Evolutionary conservation across 305 asterid genomes (phyloP).

Genomic region (Fraxinus platypoda): DNA sequence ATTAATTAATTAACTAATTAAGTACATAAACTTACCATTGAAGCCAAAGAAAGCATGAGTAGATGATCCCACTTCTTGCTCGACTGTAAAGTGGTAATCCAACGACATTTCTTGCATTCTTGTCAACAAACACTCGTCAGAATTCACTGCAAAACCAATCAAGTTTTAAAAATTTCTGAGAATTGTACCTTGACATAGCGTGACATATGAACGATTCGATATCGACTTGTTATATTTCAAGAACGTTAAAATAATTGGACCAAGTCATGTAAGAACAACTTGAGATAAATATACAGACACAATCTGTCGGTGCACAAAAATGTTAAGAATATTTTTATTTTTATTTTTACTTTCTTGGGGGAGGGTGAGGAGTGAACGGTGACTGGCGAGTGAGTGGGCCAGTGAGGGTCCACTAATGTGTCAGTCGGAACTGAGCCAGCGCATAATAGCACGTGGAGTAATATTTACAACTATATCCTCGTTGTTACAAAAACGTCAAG

Average conservation of each 20-base stretch:
- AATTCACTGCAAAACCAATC: constrained; percentile 57
- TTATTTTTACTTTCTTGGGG: not conserved
- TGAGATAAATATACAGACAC: not conserved
- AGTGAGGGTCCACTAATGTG: constrained; percentile 27
- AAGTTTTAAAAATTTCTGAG: not conserved
- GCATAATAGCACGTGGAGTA: constrained; percentile 46
- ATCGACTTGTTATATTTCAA: not conserved
- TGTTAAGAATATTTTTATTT: not conserved
- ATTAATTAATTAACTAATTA: not conserved
- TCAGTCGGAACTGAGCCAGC: constrained; percentile 22
- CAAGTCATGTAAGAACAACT: constrained; percentile 26
- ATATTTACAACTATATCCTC: constrained; percentile 34
- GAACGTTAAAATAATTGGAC: not conserved
- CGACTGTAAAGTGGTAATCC: constrained; percentile 88
- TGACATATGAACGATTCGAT: not conserved
- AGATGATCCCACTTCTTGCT: constrained; percentile 96
- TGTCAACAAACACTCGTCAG: constrained; percentile 81
- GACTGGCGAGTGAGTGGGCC: constrained; percentile 1
- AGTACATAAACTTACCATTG: constrained; percentile 50
- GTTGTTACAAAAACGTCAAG: not conserved
- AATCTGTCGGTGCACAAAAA: constrained; percentile 45
- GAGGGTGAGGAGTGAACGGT: not conserved
- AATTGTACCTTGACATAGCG: not conserved
- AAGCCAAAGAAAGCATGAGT: constrained; percentile 96
- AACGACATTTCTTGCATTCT: constrained; percentile 99